Percentiles rank a stretch among this genome's conserved stretches.
Conservation (phyloP, 2,329 filamentous ascomycete species). For the Colletotrichum limetticola region DNA sequence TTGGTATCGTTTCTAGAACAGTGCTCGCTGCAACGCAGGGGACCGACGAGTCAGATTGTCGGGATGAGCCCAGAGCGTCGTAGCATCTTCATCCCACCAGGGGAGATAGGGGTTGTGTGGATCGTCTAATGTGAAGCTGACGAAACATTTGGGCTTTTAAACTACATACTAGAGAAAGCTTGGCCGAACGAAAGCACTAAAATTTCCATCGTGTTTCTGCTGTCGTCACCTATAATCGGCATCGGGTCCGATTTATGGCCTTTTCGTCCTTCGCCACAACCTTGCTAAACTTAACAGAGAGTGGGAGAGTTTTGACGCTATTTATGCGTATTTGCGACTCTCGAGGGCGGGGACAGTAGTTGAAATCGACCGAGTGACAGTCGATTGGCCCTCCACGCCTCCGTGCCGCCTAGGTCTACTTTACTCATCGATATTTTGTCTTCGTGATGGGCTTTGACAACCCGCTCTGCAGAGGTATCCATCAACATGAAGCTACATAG, state of each 20-base stretch:
- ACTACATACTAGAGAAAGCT: background rate
- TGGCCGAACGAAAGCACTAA: background rate
- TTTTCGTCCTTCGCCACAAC: background rate
- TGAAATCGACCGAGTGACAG: too few species aligned
- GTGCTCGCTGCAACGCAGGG: background rate
- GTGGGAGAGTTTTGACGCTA: too few species aligned
- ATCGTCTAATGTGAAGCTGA: background rate
- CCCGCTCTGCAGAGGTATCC: background rate
- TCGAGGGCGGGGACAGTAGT: too few species aligned
- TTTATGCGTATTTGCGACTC: too few species aligned
- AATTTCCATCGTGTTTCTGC: background rate
- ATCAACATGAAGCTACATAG: background rate
- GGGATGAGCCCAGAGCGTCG: background rate
- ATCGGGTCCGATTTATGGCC: background rate
- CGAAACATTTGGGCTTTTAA: background rate
- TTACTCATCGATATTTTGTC: background rate
- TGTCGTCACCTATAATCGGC: background rate
- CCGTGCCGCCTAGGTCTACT: background rate
- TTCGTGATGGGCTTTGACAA: background rate
- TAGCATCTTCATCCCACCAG: background rate
- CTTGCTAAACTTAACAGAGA: background rate
- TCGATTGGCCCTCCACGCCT: background rate
- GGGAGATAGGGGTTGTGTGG: background rate
- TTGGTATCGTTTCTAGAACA: slow-evolving; percentile 1
- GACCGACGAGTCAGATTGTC: background rate